phyloP scores from a whole-genome alignment of 352 stramenopile genomes.

The Phytopythium aichiense region DNA sequence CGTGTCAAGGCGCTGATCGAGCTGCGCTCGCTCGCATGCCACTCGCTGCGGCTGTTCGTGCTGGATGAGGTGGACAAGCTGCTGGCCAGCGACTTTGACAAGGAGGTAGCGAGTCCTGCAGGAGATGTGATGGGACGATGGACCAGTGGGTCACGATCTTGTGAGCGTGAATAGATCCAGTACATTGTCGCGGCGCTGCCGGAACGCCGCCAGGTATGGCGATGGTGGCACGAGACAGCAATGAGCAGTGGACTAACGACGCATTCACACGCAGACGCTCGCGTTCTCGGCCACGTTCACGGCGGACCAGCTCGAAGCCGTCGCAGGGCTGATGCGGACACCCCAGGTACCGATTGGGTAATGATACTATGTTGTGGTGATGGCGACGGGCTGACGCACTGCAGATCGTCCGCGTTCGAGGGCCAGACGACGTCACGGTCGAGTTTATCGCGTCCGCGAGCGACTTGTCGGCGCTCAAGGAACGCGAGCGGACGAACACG shows the following conservation, averaged over 20 bases:
- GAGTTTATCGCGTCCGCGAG: constrained; percentile 54
- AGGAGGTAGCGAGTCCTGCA: constrained; percentile 33
- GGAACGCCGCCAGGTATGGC: constrained; percentile 47
- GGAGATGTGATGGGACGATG: background rate
- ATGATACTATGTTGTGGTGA: background rate
- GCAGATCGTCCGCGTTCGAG: constrained; percentile 66
- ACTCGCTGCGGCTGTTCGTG: constrained; percentile 53
- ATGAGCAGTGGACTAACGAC: background rate
- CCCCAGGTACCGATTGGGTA: constrained; percentile 32
- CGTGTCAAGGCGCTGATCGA: constrained; percentile 69
- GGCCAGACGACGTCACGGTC: constrained; percentile 50
- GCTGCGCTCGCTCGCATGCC: constrained; percentile 39
- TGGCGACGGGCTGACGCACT: background rate
- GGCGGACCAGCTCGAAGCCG: constrained; percentile 47
- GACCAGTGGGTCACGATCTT: constrained; percentile 1
- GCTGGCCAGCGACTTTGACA: constrained; percentile 56
- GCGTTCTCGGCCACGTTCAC: constrained; percentile 80
- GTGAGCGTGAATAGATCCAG: constrained; percentile 33
- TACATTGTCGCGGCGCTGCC: constrained; percentile 53
- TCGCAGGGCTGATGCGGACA: constrained; percentile 52
- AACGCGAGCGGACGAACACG: constrained; percentile 36
- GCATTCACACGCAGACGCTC: constrained; percentile 34
- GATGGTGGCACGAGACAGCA: background rate
- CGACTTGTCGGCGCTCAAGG: constrained; percentile 39
- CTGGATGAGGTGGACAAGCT: constrained; percentile 85